Conservation (phyloP, 2,329 filamentous ascomycete species). For the Exophiala calicioides region DNA sequence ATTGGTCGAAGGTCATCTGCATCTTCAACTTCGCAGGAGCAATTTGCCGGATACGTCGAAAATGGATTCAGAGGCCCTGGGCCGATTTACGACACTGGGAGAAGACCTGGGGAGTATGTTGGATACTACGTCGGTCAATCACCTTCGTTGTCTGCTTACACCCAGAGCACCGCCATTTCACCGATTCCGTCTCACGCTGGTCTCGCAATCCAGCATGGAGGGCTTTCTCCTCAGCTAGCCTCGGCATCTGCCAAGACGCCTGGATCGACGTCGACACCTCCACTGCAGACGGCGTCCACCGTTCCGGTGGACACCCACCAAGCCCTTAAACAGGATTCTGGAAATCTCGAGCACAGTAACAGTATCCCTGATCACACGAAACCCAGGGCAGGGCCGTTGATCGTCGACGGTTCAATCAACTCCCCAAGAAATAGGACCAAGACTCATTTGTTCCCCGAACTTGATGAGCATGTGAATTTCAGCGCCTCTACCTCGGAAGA, state of each 20-base stretch:
- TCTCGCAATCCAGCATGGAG: conserved; percentile 42
- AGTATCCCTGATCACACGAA: conserved; percentile 21
- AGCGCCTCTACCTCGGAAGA: conserved; percentile 45
- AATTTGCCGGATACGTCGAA: conserved; percentile 12
- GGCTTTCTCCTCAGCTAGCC: conserved; percentile 36
- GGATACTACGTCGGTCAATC: conserved; percentile 50
- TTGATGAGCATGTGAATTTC: conserved; percentile 39
- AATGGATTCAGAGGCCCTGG: conserved; percentile 14
- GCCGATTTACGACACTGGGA: conserved; percentile 33
- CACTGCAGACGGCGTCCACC: conserved; percentile 7
- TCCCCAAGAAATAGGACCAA: conserved; percentile 35
- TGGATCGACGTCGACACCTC: conserved; percentile 11
- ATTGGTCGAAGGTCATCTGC: conserved; percentile 37
- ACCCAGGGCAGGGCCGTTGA: conserved; percentile 43
- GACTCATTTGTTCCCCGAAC: conserved; percentile 36
- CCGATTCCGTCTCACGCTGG: conserved; percentile 42
- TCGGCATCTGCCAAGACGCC: conserved; percentile 17
- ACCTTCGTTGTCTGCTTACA: conserved; percentile 44
- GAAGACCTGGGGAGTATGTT: conserved; percentile 47
- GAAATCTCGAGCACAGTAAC: conserved; percentile 1
- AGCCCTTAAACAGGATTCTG: conserved; percentile 1
- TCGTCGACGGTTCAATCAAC: conserved; percentile 47
- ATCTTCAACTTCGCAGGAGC: conserved; percentile 29
- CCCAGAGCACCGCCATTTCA: conserved; percentile 42
- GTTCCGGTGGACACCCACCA: conserved; percentile 2